These are phyloP conservation scores for Purshia tridentata DNA, from an alignment of 306 rosid genomes.

Conservation along the genomic window DNA sequence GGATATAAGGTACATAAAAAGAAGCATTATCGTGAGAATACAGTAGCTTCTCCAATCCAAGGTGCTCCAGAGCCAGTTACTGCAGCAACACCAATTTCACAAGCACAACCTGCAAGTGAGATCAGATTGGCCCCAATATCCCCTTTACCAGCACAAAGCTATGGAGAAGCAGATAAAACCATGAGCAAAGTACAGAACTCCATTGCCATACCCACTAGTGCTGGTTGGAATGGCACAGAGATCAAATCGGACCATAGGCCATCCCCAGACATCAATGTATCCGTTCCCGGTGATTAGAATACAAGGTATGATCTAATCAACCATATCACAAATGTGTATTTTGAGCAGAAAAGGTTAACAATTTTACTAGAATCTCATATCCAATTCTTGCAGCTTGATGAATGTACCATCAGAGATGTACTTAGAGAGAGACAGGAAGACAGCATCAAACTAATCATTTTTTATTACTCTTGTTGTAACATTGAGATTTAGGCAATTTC, in stretches of 20 bases:
- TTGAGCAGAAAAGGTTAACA: not conserved
- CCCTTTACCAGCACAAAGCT: conserved; percentile 34
- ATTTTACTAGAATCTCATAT: not conserved
- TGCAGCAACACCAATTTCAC: conserved; percentile 52
- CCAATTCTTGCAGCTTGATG: not conserved
- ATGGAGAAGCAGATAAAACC: conserved; percentile 39
- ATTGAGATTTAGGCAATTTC: not conserved
- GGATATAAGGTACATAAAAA: conserved; percentile 47
- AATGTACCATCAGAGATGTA: not conserved
- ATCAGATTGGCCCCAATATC: conserved; percentile 13
- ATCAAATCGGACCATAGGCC: conserved; percentile 50
- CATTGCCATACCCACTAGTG: conserved; percentile 31
- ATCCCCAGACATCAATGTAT: conserved; percentile 71
- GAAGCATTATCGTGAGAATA: conserved; percentile 52
- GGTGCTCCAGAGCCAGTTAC: conserved; percentile 36
- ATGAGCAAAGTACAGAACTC: conserved; percentile 35
- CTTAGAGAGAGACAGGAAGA: not conserved
- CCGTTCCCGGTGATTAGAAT: conserved; percentile 31
- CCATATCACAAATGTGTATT: not conserved
- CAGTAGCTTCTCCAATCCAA: conserved; percentile 37
- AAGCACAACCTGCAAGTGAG: conserved; percentile 41
- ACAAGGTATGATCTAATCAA: not conserved
- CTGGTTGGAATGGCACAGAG: conserved; percentile 53
- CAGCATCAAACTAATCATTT: conserved; percentile 14
- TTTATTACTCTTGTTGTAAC: not conserved